Evolutionary conservation across 768 basidiomycete species (phyloP).

Genomic region (Amanita exitialis): DNA sequence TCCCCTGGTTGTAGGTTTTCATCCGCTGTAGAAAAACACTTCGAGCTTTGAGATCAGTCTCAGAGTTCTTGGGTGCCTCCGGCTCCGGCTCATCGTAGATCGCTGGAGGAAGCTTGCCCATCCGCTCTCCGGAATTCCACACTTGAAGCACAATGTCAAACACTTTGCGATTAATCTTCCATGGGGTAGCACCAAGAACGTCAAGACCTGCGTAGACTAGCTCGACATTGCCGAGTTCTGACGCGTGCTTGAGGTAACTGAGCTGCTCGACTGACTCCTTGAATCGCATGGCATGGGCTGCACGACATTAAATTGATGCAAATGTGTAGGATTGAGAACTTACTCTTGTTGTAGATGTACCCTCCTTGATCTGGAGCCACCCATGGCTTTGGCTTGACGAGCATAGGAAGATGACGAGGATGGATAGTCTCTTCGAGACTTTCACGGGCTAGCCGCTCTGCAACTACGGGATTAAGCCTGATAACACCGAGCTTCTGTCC

Average conservation of each 20-base stretch:
- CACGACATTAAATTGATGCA: conserved; percentile 4
- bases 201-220: conserved; percentile 85
- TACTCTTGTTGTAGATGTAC: conserved; percentile 73
- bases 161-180: conserved; percentile 74
- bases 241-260: conserved; percentile 67
- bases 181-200: conserved; percentile 81
- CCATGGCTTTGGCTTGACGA: conserved; percentile 88
- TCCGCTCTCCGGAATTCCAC: conserved; percentile 79
- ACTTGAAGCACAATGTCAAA: conserved; percentile 69
- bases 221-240: conserved; percentile 65
- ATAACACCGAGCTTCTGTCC: conserved; percentile 92
- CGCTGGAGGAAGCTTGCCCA: conserved; percentile 80
- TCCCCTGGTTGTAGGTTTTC: conserved; percentile 43
- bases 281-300: conserved; percentile 77
- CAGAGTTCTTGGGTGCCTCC: conserved; percentile 29
- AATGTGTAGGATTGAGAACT: conserved; percentile 13
- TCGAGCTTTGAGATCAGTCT: conserved; percentile 44
- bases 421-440: conserved; percentile 62
- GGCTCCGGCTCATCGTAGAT: conserved; percentile 60
- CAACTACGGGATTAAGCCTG: conserved; percentile 72
- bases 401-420: conserved; percentile 94
- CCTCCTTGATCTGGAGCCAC: conserved; percentile 65
- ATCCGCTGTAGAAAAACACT: conserved; percentile 44
- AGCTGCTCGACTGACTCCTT: conserved; percentile 84
- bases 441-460: conserved; percentile 71